Conservation (phyloP, 192 early-diverging fungal genomes). For the Linnemannia zychae region DNA sequence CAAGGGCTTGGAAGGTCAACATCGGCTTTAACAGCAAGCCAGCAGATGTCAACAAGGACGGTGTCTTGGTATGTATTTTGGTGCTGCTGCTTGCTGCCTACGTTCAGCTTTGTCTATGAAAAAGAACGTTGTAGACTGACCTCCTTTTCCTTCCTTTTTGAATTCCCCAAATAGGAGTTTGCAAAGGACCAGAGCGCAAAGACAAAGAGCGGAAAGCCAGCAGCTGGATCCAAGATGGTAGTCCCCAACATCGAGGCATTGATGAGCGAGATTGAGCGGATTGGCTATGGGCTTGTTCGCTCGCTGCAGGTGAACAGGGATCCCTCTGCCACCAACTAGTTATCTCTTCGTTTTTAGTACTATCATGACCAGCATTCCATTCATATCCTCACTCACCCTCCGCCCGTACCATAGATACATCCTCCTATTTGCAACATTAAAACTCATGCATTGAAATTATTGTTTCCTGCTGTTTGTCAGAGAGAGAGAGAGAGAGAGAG, state of each 20-base stretch:
- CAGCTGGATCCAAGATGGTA: conserved; percentile 59
- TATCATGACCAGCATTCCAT: conserved; percentile 13
- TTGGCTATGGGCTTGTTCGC: conserved; percentile 71
- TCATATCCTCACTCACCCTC: background rate
- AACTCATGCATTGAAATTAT: background rate
- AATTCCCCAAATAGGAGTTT: conserved; percentile 13
- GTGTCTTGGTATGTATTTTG: conserved; percentile 58
- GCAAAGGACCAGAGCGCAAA: conserved; percentile 28
- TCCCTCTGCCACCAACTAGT: conserved; percentile 23
- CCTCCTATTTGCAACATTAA: background rate
- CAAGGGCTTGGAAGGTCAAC: conserved; percentile 76
- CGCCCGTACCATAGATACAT: conserved; percentile 9
- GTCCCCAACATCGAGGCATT: conserved; percentile 74
- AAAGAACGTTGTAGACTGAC: background rate
- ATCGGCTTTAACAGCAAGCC: conserved; percentile 70
- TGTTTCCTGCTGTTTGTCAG: background rate
- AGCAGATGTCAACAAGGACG: conserved; percentile 60
- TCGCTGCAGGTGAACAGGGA: conserved; percentile 44
- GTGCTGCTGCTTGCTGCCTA: background rate
- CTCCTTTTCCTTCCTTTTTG: background rate
- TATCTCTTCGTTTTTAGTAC: background rate
- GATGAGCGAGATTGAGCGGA: conserved; percentile 73
- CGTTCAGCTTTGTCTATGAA: background rate
- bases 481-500: background rate
- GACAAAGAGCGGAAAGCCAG: conserved; percentile 40